phyloP scores from a whole-genome alignment of 108 stramenopile genomes.

The Pseudonitzschia pungens region DNA sequence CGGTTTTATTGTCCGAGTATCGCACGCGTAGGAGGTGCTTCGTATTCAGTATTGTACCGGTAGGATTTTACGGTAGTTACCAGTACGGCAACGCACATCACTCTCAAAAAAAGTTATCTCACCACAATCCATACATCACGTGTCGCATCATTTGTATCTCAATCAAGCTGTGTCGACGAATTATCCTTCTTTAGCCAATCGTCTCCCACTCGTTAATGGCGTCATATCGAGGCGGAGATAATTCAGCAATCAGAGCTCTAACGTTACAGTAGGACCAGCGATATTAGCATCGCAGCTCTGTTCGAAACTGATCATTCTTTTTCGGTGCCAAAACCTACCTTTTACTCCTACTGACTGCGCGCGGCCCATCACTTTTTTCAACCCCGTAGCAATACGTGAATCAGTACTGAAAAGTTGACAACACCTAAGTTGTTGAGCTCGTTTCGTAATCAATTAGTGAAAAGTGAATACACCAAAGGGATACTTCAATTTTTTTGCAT shows the following conservation, averaged over 20 bases:
- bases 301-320: neutral
- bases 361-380: constrained; percentile 16
- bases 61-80: no score
- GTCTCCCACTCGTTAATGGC: constrained; percentile 2
- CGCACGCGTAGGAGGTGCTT: no score
- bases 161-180: neutral
- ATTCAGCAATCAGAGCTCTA: neutral
- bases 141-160: neutral
- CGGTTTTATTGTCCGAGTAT: neutral
- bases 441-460: neutral
- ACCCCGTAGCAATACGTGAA: constrained; percentile 20
- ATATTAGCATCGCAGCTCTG: neutral
- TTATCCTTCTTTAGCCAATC: neutral
- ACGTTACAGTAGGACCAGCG: neutral
- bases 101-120: neutral
- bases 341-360: neutral
- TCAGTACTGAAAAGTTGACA: constrained; percentile 16
- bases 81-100: no score
- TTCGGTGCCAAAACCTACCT: neutral
- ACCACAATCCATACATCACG: neutral
- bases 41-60: no score
- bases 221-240: constrained; percentile 6
- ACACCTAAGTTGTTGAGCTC: neutral
- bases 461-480: neutral
- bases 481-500: neutral